These are phyloP conservation scores for Scytalidium lignicola DNA, from an alignment of 2,329 filamentous ascomycete species.

Conservation along the genomic window DNA sequence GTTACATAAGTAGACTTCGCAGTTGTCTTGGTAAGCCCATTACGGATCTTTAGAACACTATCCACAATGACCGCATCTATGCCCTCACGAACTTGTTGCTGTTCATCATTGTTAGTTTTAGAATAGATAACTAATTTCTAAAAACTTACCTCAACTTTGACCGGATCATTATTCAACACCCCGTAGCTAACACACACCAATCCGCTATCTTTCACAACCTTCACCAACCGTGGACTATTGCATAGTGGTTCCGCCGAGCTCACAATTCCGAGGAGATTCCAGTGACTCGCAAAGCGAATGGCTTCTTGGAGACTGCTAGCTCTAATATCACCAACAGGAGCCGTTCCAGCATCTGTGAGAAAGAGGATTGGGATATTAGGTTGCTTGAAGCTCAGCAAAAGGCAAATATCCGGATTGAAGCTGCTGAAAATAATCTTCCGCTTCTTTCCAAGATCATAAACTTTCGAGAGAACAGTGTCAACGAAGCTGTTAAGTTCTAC, in stretches of 20 bases:
- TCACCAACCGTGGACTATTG: slow-evolving; percentile 80
- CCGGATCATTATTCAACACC: slow-evolving; percentile 79
- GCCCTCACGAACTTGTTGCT: slow-evolving; percentile 78
- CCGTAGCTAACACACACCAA: slow-evolving; percentile 95
- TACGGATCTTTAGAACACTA: slow-evolving; percentile 85
- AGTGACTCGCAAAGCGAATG: slow-evolving; percentile 86
- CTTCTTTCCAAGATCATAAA: slow-evolving; percentile 76
- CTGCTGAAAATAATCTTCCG: slow-evolving; percentile 96
- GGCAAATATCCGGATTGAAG: slow-evolving; percentile 95
- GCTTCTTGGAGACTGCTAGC: slow-evolving; percentile 92
- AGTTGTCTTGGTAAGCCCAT: slow-evolving; percentile 54
- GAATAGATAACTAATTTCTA: neutral
- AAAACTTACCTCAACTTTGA: slow-evolving; percentile 73
- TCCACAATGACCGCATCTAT: slow-evolving; percentile 99
- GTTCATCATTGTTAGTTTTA: slow-evolving; percentile 7
- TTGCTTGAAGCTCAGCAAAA: slow-evolving; percentile 93
- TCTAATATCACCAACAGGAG: slow-evolving; percentile 77
- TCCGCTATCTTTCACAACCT: slow-evolving; percentile 89
- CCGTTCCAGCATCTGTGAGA: slow-evolving; percentile 82
- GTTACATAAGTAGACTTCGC: neutral
- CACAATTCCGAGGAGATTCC: slow-evolving; percentile 92
- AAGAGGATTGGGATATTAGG: slow-evolving; percentile 95
- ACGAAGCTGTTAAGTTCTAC: slow-evolving; percentile 96
- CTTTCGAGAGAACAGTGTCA: slow-evolving; percentile 83
- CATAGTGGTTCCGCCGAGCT: slow-evolving; percentile 84